Evolutionary conservation across 352 stramenopile species (phyloP), one percentile per base, ranked within the genome.

Genomic region (Aphanomyces cochlioides): DNA sequence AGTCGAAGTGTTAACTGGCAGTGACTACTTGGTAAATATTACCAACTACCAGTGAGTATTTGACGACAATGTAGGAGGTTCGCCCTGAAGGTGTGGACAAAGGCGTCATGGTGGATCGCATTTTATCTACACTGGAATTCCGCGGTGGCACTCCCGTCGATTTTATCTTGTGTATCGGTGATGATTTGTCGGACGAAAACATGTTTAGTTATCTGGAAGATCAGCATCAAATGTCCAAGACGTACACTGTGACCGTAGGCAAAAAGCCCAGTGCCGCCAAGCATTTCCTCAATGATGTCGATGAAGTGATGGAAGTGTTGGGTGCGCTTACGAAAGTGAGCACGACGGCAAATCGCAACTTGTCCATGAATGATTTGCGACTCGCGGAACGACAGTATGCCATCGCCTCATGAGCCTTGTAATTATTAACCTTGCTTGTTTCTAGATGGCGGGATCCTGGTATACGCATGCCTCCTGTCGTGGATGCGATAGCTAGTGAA

Each of bases 131-230:
- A n/a, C 74, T 94, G n/a, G 86, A 95, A 59, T 88, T 78, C 60
- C 66, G 74, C 47, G 79, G 76, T 45, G 76, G 85, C 50, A 59
- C 47, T n/a, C 89, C 90, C 47, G 83, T 97, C 17, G 97, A 99
- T 72, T 99, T 99, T 80, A 85, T 98, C 7, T 76, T 99, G 59
- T 97, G 93, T 65, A 77, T 99, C 59, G 98, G 98, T 60, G 97
- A 99, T 77, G 98, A 99, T 75, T 83, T 95, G 65, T 98, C 96
- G 72, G 98, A 99, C 74, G 98, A 99, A 77, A 93, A 97, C 67
- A 99, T 99, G 96, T 98, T 97, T 69, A 79, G 89, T 63, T 94
- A 93, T 61, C 74, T 95, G 19, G 87, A 95, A 59, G 84, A 92
- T 15, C 83, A 84, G 28, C 80, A 75, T 47, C 28, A 28, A 28